Base-by-base conservation (phyloP, 2,329 filamentous ascomycete species). In the Cucurbitaria berberidis region DNA sequence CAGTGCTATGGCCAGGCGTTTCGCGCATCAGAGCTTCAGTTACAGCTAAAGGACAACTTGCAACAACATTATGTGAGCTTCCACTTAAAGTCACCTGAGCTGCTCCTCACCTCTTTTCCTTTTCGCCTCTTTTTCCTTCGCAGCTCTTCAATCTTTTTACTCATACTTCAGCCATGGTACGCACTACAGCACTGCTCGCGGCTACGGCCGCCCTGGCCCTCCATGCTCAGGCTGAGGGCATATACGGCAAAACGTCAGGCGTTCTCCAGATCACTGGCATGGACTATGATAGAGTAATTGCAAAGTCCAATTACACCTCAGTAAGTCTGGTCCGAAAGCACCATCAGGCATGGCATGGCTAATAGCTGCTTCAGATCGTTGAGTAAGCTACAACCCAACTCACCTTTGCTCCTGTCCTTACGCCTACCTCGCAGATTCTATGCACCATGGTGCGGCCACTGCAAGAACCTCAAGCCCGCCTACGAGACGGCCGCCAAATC, bases 401-500 rank as follows among this genome's bases (percentile, higher is more conserved):
- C 27, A 32, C 45, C 45, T 22, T 15, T 10, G 30, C 21, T 18
- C 21, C 35, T 22, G 24, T 35, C 30, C 51, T 61, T 32, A 64
- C 48, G 24, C 46, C 32, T 62, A 27, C 46, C 32, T 62, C 87
- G 83, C 83, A 91, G 93, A 78, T 98, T 98, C 83, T 98, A 96
- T 71, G 93, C 93, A 8, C 93, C 93, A 21, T 98, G 93, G 93
- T 98, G 95, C 70, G 95, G 93, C 36, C 95, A 98, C 78, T 99
- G 95, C 80, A 85, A 96, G 78, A 97, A 89, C 78, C 88, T 99
- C 69, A 93, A 97, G 78, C 93, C 93, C 3, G 90, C 91, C 39
- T 99, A 95, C 78, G 93, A 98, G 76, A 96, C 96, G 77, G 93
- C 88, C 1, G 95, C 95, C 65, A 89, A 89, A 68, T 91, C 87